Evolutionary conservation across 768 basidiomycete species (phyloP), one percentile per base, ranked within the genome.

Genomic region (Roridomyces roridus): DNA sequence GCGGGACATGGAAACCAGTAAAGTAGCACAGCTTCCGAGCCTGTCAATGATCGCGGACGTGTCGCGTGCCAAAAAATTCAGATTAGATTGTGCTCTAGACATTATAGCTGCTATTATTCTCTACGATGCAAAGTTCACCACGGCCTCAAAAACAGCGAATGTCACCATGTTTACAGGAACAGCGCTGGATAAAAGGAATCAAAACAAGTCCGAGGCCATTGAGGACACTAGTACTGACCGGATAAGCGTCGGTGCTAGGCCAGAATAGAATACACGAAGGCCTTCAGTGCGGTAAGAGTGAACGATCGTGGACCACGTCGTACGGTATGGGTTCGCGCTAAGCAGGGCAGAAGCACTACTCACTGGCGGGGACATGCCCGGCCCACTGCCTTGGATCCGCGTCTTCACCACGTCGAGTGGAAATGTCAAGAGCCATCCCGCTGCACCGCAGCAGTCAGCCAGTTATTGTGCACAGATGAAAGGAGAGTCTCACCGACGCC

Each of bases 321-420:
- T 82, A 14, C 81, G 76, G 67, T 87, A 91, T 1, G 85, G 88
- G 57, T 87, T 80, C 24, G 46, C 29, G 10, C 24, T 17, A 25
- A 29, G 23, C 34, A 34, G 15, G 15, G 31, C 3, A 10, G 31
- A 34, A 10, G 31, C 31, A 15, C 31, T 34, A 34, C 15, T 34
- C 31, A 8, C 15, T 10, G 15, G 31, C 7, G 31, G 31, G 11
- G 7, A 34, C 15, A 41, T 36, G 40, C 51, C 56, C 12, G 36
- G 46, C 31, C 72, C 66, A 34, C 69, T 77, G 25, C 84, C 84
- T 70, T 97, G 94, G 64, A 95, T 84, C 6, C 94, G 85, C 14
- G 95, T 96, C 75, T 97, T 96, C 58, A 96, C 80, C 4, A 94
- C 89, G 66, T 97, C 94, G 51, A 94, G 77, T 2, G 93, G 92